Base-by-base conservation (phyloP, 2,329 filamentous ascomycete genomes). In the Leptographium radiaticola region DNA sequence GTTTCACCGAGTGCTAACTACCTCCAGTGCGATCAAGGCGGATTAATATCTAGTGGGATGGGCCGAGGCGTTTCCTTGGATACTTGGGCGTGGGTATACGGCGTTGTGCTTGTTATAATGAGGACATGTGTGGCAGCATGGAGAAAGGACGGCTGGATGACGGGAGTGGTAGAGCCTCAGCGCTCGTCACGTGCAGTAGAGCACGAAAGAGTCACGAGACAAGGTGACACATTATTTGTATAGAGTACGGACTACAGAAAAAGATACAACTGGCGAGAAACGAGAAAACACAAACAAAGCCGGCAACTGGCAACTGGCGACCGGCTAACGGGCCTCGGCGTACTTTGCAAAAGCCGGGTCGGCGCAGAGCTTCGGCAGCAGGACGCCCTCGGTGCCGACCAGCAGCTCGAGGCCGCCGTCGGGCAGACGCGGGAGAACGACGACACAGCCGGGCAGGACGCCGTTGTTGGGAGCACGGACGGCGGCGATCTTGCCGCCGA, bases 21-120 rank as follows among this genome's bases (percentile, higher is more conserved):
- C 25, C 30, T 38, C 15, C 54, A 77, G 75, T 53, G 75, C 74
- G 42, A 77, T 77, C 62, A 78, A 77, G 58, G 69, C 71, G 30
- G 75, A 77, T 56, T 77, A 63, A 65, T 49, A 33, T 36, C 18
- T 51, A 53, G 42, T 44, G 25, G 16, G 10, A 16, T 9, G 18
- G 30, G 25, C 11, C 5, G 31, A 46, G 8, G 30, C 8, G 20
- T 31, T 45, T 15, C 30, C 16, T 20, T 6, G 15, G 40, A 31
- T 34, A 20, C 6, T 13, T 46, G 31, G 39, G 33, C 34, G 9
- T 18, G 33, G 33, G 31, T 38, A n/a, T 10, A 39, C 45, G 43
- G 44, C 36, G 51, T 51, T 40, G 20, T 18, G 12, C 51, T 53
- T 33, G 8, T 30, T 18, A 31, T 52, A 52, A 25, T 25, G 25